Base-by-base conservation (phyloP, 371 early-diverging fungal species). In the Mucor circinelloides region DNA sequence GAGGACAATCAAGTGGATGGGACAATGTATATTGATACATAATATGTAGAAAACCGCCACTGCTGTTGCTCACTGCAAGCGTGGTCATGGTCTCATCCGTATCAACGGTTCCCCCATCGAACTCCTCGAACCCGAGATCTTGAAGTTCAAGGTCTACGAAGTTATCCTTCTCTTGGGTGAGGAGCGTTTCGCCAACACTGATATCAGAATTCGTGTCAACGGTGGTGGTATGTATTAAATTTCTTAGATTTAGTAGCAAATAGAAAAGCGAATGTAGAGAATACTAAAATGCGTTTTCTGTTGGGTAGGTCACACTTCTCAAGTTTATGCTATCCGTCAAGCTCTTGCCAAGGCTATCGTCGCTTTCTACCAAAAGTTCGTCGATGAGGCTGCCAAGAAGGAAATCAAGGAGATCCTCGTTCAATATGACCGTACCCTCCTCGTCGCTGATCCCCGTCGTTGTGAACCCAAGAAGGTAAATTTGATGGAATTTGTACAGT, bases 371-470 rank as follows among this genome's bases (percentile, higher is more conserved):
- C 99, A 99, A 81, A 99, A 98, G 90, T 84, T 76, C 84, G 95
- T 97, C 73, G 99, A 99, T 87, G 99, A 99, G 85, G 98, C 97
- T 70, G 90, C 97, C 82, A 99, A 98, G 94, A 95, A 96, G 90
- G 99, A 99, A 85, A 94, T 99, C 87, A 96, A 96, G 90, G 96
- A 98, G 72, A 86, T 90, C 67, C 90, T 99, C 63, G 88, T 96
- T 76, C 87, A 90, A 78, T 99, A 96, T 89, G 99, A 99, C 89
- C 97, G 99, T 87, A 94, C 95, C 77, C 95, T 99, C 65, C 91
- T 99, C 63, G 99, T 99, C 70, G 96, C 99, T 69, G 99, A 99
- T 87, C 97, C 99, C 72, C 97, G 99, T 88, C 98, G 99, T 85
- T 95, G 95, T 90, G 99, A 99, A 86, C 97, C 99, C 89, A 99